Conservation (phyloP, 2,329 filamentous ascomycete genomes). For the Cryoendolithus antarcticus region DNA sequence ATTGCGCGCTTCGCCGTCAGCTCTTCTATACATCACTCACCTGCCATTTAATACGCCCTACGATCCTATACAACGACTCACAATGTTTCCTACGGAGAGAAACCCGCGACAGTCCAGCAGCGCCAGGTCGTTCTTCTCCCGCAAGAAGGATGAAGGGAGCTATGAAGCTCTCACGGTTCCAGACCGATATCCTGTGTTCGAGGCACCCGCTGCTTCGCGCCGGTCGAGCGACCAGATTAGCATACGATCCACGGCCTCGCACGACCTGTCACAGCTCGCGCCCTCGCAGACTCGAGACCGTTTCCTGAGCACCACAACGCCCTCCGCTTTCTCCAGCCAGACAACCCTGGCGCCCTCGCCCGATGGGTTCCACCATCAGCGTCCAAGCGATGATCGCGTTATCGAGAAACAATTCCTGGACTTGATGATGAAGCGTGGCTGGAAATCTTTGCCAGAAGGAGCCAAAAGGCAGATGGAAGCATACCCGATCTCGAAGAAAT, state of each 20-base stretch:
- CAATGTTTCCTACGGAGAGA: constrained; percentile 16
- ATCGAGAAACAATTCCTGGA: constrained; percentile 86
- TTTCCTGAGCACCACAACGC: constrained; percentile 29
- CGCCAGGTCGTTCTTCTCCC: constrained; percentile 75
- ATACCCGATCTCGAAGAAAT: constrained; percentile 90
- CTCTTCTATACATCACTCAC: too few relatives aligned
- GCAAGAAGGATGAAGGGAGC: constrained; percentile 65
- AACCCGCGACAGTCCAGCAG: constrained; percentile 72
- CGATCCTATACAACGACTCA: background rate
- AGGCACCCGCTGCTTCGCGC: constrained; percentile 14
- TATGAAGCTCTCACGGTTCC: constrained; percentile 51
- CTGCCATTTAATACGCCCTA: too few relatives aligned
- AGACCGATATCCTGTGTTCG: constrained; percentile 60
- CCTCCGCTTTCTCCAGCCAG: constrained; percentile 36
- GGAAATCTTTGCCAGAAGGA: constrained; percentile 93
- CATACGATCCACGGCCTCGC: constrained; percentile 50
- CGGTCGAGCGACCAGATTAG: constrained; percentile 46
- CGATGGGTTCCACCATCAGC: constrained; percentile 50
- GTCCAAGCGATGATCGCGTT: constrained; percentile 67
- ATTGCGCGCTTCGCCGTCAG: too few relatives aligned
- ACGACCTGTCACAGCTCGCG: constrained; percentile 26
- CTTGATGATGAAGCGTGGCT: constrained; percentile 94
- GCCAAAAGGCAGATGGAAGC: constrained; percentile 91
- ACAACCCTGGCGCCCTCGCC: constrained; percentile 33
- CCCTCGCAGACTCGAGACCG: constrained; percentile 27